Evolutionary conservation across 805 yeast species (phyloP), one percentile per base, ranked within the genome.

Genomic region (Maudiozyma turicensis): DNA sequence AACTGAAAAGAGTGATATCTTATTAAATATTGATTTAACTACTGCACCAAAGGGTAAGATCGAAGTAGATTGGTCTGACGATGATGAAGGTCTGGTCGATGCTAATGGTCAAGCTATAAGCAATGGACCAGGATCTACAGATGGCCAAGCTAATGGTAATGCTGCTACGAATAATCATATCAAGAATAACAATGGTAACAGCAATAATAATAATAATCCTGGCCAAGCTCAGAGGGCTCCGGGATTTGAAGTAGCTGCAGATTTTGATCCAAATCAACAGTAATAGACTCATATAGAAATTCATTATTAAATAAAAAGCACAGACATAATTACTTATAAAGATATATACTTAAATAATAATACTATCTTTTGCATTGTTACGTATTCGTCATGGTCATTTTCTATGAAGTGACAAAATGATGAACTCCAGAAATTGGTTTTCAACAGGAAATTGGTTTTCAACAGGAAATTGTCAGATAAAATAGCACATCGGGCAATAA

Each of bases 1-100:
- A 48, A 72, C 72, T 48, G 96, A 88, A 64, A 80, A 82, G 60
- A 76, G 74, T 45, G 73, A 80, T 52, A 80, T 87, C 49, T 71
- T 89, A 66, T 84, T 85, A 61, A 88, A 88, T 61, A 80, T 90
- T 13, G 95, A 87, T 67, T 64, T 66, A 73, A 33, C 68, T 63
- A 45, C 65, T 13, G 47, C 32, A 11, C 9, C 31, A 8, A 29
- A 45, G 14, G 72, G 45, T 11, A 48, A 44, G 33, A 30, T 52
- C 30, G 47, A 44, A 40, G 87, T 82, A 8, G 86, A 83, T 61
- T 85, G 91, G 91, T 68, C 76, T 20, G 89, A 82, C 44, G 84
- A 81, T 52, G 66, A 60, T 43, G 56, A 54, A 3, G 20, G 15
- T 6, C 10, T 38, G n/a, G 14, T n/a, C 3, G 14, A 8, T 35